phyloP scores from a whole-genome alignment of 306 rosid species.

The Aeschynomene evenia region DNA sequence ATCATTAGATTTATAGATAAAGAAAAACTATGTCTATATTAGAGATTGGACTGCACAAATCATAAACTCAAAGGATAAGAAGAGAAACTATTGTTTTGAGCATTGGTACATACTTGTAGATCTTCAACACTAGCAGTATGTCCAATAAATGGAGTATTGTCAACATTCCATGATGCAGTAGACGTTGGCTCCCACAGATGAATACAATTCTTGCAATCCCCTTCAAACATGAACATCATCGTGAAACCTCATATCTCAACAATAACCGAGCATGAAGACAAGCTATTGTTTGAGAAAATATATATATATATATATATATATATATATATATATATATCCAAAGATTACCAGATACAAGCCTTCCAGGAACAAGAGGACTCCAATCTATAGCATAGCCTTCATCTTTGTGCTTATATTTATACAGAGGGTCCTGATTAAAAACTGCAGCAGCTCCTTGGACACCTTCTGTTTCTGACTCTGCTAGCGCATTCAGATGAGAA shows the following conservation, averaged over 20 bases:
- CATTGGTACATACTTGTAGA: slow-evolving; percentile 61
- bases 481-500: slow-evolving; percentile 76
- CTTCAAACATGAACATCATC: slow-evolving; percentile 41
- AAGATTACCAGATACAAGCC: slow-evolving; percentile 77
- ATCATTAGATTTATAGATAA: slow-evolving; percentile 13
- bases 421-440: slow-evolving; percentile 64
- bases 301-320: not conserved
- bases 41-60: not conserved
- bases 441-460: slow-evolving; percentile 68
- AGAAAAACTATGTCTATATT: not conserved
- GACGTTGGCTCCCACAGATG: slow-evolving; percentile 91
- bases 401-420: slow-evolving; percentile 67
- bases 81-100: slow-evolving; percentile 25
- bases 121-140: slow-evolving; percentile 90
- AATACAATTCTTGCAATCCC: slow-evolving; percentile 77
- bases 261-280: slow-evolving; percentile 9
- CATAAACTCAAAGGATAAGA: slow-evolving; percentile 21
- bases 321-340: not conserved
- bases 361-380: slow-evolving; percentile 77
- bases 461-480: slow-evolving; percentile 67
- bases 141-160: slow-evolving; percentile 63
- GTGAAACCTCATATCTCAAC: slow-evolving; percentile 13
- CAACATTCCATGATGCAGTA: slow-evolving; percentile 71
- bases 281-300: not conserved
- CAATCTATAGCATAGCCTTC: slow-evolving; percentile 96